These are phyloP conservation scores for Phanerochaete sordida DNA, from an alignment of 768 basidiomycete genomes.

Conservation along the genomic window DNA sequence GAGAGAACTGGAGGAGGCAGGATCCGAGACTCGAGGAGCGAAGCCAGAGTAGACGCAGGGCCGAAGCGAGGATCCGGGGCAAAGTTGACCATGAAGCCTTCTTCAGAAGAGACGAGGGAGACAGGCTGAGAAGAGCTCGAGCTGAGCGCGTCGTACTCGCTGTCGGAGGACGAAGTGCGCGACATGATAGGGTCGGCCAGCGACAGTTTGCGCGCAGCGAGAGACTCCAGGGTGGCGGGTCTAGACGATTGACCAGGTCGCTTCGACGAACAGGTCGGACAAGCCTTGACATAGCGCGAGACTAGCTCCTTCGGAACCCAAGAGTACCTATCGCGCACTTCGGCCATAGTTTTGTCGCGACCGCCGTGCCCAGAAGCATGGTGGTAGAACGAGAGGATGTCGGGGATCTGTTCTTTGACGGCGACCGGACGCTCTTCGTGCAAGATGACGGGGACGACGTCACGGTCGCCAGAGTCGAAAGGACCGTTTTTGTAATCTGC, in stretches of 20 bases:
- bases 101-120: not conserved
- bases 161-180: not conserved
- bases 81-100: not conserved
- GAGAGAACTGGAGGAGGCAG: not conserved
- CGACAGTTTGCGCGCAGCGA: not conserved
- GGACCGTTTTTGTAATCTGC: not conserved
- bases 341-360: constrained; percentile 71
- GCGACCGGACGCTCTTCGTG: constrained; percentile 76
- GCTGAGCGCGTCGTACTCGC: not conserved
- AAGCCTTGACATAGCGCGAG: constrained; percentile 71
- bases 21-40: not conserved
- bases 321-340: constrained; percentile 67
- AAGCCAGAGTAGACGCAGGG: not conserved
- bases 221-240: not conserved
- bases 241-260: constrained; percentile 20
- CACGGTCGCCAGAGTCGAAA: constrained; percentile 18
- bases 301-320: constrained; percentile 87
- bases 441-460: constrained; percentile 45
- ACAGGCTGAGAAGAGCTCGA: not conserved
- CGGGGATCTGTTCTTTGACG: constrained; percentile 74
- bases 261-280: constrained; percentile 66
- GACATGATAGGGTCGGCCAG: not conserved
- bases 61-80: not conserved
- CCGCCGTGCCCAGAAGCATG: constrained; percentile 65
- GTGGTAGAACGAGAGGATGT: constrained; percentile 73